Evolutionary conservation across 2,329 filamentous ascomycete genomes (phyloP), one percentile per base, ranked within the genome.

Genomic region (Colletotrichum sublineola): DNA sequence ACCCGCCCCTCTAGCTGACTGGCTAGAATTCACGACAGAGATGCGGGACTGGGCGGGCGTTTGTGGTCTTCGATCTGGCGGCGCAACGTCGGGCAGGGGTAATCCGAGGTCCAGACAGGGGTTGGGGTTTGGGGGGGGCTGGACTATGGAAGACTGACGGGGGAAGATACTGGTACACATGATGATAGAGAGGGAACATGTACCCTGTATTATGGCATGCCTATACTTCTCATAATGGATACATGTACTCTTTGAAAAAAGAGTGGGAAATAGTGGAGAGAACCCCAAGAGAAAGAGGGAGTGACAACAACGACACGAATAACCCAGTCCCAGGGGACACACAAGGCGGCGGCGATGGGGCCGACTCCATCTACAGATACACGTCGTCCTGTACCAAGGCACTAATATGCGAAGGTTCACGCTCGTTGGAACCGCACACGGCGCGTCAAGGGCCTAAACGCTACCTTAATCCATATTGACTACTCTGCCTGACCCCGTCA

Each of bases 31-130:
- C 24, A 50, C 29, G 64, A 68, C 55, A 44, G 36, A 55, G 24
- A 60, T 33, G 58, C 57, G 68, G 68, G 68, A 63, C 65, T 62
- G 44, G 57, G 68, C 52, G 68, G 68, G 68, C 68, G 64, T 68
- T 58, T 71, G 65, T 68, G 68, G 68, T 63, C 65, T 63, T 57
- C 68, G 68, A 71, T 71, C 68, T 71, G 68, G 68, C 57, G 65
- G 38, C 29, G 55, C 63, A 67, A 50, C 61, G 44, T 55, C 38
- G 46, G 18, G 55, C 63, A 62, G 50, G 56, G 63, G 62, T 20
- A 12, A 6, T 14, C 38, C 58, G 12, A 40, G 36, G 38, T 14
- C 14, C 5, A 15, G 29, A 46, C 29, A 40, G 40, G 40, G 57
- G 38, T 8, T 24, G 24, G 40, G 38, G 15, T 5, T 7, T n/a